Conservation (phyloP, 768 basidiomycete species). For the Lanmaoa rubissima region DNA sequence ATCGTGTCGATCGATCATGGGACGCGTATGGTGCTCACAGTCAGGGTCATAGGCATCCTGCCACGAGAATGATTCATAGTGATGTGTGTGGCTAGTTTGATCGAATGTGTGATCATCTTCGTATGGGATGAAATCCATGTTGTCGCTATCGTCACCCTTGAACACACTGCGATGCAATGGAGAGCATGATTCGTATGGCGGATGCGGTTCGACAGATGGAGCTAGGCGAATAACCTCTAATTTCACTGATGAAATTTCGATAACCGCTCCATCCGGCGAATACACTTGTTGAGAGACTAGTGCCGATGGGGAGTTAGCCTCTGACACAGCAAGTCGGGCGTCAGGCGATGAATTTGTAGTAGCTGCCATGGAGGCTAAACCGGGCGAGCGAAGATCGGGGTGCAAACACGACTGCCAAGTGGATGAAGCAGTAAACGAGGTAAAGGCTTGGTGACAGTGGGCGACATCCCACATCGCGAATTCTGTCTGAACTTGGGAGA, state of each 20-base stretch:
- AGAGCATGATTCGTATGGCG: conserved; percentile 57
- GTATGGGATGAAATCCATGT: conserved; percentile 60
- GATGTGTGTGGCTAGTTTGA: conserved; percentile 34
- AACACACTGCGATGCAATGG: conserved; percentile 47
- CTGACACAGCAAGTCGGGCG: neutral
- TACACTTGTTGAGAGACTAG: conserved; percentile 15
- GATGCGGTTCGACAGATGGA: conserved; percentile 26
- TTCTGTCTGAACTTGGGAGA: conserved; percentile 26
- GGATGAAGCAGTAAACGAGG: conserved; percentile 16
- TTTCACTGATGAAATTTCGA: conserved; percentile 7
- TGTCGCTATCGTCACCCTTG: conserved; percentile 55
- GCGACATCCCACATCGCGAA: conserved; percentile 19
- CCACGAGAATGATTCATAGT: conserved; percentile 54
- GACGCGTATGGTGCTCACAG: conserved; percentile 30
- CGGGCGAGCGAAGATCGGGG: conserved; percentile 10
- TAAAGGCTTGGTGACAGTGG: conserved; percentile 13
- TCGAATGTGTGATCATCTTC: conserved; percentile 59
- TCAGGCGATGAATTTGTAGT: neutral
- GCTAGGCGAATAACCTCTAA: conserved; percentile 16
- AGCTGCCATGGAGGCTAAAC: neutral
- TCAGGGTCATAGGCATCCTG: conserved; percentile 41
- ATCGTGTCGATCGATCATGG: conserved; percentile 15
- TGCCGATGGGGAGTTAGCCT: neutral
- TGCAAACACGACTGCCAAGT: conserved; percentile 14
- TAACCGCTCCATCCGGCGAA: conserved; percentile 12